These are phyloP conservation scores for Musa itinerans DNA, from an alignment of 176 grass and related monocot species.

Conservation along the genomic window DNA sequence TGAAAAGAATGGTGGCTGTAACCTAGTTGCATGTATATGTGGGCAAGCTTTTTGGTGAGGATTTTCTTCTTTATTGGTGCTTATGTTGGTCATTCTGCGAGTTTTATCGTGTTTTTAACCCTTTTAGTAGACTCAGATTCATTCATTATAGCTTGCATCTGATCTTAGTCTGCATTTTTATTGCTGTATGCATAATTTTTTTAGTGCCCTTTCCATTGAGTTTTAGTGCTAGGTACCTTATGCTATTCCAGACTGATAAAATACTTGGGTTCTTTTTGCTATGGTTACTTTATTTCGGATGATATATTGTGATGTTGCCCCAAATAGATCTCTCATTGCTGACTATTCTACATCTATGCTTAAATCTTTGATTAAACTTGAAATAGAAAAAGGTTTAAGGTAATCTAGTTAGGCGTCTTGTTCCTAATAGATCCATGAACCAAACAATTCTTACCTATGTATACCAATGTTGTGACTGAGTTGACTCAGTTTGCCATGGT, in stretches of 20 bases:
- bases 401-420: background rate
- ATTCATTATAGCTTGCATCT: background rate
- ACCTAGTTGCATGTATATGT: slow-evolving; percentile 73
- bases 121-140: background rate
- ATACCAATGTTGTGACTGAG: background rate
- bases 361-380: background rate
- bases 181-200: background rate
- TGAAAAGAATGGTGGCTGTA: slow-evolving; percentile 81
- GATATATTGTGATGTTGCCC: background rate
- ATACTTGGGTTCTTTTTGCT: background rate
- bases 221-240: too few species aligned
- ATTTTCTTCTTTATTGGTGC: slow-evolving; percentile 8
- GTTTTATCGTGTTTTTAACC: background rate
- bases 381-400: background rate
- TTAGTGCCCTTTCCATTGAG: background rate
- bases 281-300: background rate
- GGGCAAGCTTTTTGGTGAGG: slow-evolving; percentile 82
- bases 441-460: background rate
- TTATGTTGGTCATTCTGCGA: background rate
- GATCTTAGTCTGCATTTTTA: background rate
- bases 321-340: too few species aligned
- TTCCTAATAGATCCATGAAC: background rate
- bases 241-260: background rate
- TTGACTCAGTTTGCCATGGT: background rate
- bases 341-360: background rate